These are phyloP conservation scores for Pyrenophora seminiperda DNA, from an alignment of 2,329 filamentous ascomycete genomes.

Conservation along the genomic window DNA sequence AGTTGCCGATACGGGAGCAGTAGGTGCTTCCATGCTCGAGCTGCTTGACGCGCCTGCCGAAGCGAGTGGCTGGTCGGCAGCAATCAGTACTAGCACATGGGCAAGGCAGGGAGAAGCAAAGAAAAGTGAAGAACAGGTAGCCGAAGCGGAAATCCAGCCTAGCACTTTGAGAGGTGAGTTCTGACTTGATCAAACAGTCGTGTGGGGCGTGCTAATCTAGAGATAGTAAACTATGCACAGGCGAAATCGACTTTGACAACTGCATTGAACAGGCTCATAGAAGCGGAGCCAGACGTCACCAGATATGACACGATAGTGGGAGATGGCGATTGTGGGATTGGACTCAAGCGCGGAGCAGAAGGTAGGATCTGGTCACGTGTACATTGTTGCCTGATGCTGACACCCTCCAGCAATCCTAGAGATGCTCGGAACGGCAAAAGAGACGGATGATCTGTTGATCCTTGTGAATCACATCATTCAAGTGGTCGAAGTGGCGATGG, in stretches of 20 bases:
- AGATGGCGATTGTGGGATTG: conserved; percentile 88
- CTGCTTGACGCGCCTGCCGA: conserved; percentile 71
- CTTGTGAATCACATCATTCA: conserved; percentile 66
- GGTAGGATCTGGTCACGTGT: conserved; percentile 49
- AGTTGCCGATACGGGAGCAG: conserved; percentile 64
- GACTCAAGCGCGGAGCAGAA: conserved; percentile 85
- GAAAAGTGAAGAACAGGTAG: conserved; percentile 49
- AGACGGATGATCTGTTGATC: conserved; percentile 63
- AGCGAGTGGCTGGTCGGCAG: conserved; percentile 69
- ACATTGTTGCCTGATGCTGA: conserved; percentile 29
- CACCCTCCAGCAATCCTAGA: conserved; percentile 48
- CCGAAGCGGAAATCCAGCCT: conserved; percentile 54
- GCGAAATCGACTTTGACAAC: conserved; percentile 60
- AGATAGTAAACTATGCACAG: conserved; percentile 56
- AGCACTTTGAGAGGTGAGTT: conserved; percentile 59
- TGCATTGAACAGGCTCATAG: conserved; percentile 66
- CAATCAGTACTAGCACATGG: conserved; percentile 65
- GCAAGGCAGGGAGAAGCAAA: conserved; percentile 52
- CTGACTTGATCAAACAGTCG: neutral
- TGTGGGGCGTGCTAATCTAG: conserved; percentile 14
- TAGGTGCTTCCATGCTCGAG: conserved; percentile 66
- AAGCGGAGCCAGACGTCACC: conserved; percentile 68
- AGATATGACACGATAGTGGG: conserved; percentile 80
- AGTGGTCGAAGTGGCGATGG: conserved; percentile 72
- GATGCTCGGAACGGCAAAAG: conserved; percentile 49